Evolutionary conservation across 1,284 basidiomycete species (phyloP).

Genomic region (Cutaneotrichosporon mucoides): DNA sequence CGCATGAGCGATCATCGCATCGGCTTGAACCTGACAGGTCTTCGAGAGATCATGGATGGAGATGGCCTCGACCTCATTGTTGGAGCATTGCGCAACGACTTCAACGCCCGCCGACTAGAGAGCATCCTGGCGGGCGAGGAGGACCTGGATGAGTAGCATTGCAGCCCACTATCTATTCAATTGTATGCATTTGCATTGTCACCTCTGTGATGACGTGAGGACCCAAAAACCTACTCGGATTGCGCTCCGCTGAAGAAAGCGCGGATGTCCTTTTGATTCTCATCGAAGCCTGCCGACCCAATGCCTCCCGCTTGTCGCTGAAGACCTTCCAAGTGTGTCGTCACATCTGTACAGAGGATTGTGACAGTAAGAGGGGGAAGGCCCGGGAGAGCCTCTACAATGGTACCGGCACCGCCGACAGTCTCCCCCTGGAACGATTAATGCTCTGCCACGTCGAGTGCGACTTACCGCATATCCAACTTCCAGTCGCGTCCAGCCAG

Average conservation of each 20-base stretch:
- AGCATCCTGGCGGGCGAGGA: conserved; percentile 57
- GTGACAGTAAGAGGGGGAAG: conserved; percentile 32
- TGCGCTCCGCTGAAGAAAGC: conserved; percentile 65
- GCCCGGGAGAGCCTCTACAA: background rate
- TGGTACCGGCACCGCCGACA: background rate
- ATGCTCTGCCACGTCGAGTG: no score
- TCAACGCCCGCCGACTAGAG: conserved; percentile 64
- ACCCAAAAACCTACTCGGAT: conserved; percentile 3
- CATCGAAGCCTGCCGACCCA: conserved; percentile 66
- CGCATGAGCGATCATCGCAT: conserved; percentile 89
- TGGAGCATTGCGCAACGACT: conserved; percentile 61
- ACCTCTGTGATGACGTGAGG: no score
- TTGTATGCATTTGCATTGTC: background rate
- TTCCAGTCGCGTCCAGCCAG: conserved; percentile 52
- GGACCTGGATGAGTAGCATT: conserved; percentile 40
- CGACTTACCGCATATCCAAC: conserved; percentile 41
- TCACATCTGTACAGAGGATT: conserved; percentile 44
- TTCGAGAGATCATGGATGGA: conserved; percentile 72
- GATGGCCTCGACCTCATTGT: conserved; percentile 60
- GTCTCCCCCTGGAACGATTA: conserved; percentile 8
- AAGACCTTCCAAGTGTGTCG: conserved; percentile 47
- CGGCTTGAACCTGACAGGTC: conserved; percentile 68
- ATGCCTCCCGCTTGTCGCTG: conserved; percentile 73
- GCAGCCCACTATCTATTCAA: no score
- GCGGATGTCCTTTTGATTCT: conserved; percentile 68